Evolutionary conservation across 2,329 filamentous ascomycete genomes (phyloP), one percentile per base, ranked within the genome.

Genomic region (Xylaria digitata): DNA sequence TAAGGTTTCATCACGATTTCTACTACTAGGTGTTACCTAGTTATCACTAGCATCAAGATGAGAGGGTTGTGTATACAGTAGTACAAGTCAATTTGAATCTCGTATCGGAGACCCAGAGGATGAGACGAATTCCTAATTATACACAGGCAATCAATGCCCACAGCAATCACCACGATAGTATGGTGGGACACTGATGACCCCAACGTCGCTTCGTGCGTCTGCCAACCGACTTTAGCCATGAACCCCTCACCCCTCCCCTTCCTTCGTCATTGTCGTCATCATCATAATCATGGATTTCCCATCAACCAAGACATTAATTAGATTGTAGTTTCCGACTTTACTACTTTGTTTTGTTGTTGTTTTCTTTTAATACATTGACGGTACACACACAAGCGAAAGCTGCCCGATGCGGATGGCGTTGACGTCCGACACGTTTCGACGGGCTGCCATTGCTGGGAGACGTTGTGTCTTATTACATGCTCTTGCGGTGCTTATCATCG

Each of bases 401-500:
- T 67, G 52, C 46, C 54, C 49, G 61, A 67, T 65, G 65, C 55
- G 26, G 55, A 46, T 30, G 54, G 42, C 23, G 30, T 58, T 40
- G 45, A 13, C 19, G 53, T 17, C 50, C 37, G 43, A 1, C 43
- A 49, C 21, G 53, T 52, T 17, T 53, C 43, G 37, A 59, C 34
- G 23, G 45, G 13, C 57, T 42, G 50, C 30, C 45, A 30, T 23
- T 52, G 42, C 57, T 48, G 42, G 23, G 48, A 55, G 49, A 37
- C 26, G 23, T 45, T 59, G 26, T 26, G 23, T 50, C 26, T 43
- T 52, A 26, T 68, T 68, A 72, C 64, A 70, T 65, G 64, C 61
- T 68, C 71, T 75, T 74, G 63, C 68, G 72, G 53, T 77, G 65
- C 73, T 81, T 79, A 65, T 87, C 85, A 71, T 87, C 84, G 60